Conservation (phyloP, 2,329 filamentous ascomycete genomes). For the Hypomyces rosellus region DNA sequence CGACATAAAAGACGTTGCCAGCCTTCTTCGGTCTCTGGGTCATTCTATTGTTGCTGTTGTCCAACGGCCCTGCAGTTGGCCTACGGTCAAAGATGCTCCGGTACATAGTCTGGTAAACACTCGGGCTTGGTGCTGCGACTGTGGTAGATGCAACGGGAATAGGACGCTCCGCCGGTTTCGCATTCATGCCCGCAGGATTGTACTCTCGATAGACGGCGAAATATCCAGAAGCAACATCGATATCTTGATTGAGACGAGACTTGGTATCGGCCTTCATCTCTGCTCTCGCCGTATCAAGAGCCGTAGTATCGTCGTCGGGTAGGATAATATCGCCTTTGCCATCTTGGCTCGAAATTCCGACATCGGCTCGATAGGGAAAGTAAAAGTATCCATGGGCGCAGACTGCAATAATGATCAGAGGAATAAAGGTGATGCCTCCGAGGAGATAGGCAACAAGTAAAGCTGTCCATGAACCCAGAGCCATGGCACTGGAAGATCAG, state of each 20-base stretch:
- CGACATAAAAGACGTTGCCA: slow-evolving; percentile 89
- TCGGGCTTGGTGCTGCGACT: slow-evolving; percentile 74
- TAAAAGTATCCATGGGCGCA: slow-evolving; percentile 63
- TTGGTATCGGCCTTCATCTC: slow-evolving; percentile 48
- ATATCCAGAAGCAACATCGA: slow-evolving; percentile 81
- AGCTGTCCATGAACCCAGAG: slow-evolving; percentile 46
- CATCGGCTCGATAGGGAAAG: slow-evolving; percentile 49
- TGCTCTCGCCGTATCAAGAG: slow-evolving; percentile 55
- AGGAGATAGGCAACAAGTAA: slow-evolving; percentile 74
- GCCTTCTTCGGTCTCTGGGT: slow-evolving; percentile 57
- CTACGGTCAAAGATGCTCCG: slow-evolving; percentile 89
- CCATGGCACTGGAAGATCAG: slow-evolving; percentile 7
- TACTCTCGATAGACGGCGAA: slow-evolving; percentile 95
- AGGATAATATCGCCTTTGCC: slow-evolving; percentile 41
- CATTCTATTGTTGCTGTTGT: slow-evolving; percentile 40
- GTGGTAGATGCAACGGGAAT: slow-evolving; percentile 71
- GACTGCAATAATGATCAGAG: slow-evolving; percentile 57
- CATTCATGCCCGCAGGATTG: slow-evolving; percentile 83
- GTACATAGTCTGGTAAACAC: slow-evolving; percentile 98
- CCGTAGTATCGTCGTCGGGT: slow-evolving; percentile 57
- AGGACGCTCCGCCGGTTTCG: slow-evolving; percentile 80
- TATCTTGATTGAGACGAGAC: slow-evolving; percentile 49
- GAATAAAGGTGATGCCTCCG: slow-evolving; percentile 83
- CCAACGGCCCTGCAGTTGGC: slow-evolving; percentile 39
- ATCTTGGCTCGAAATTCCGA: slow-evolving; percentile 22